Evolutionary conservation across 441 rosid genomes (phyloP), one percentile per base, ranked within the genome.

Genomic region (Adansonia gregorii): DNA sequence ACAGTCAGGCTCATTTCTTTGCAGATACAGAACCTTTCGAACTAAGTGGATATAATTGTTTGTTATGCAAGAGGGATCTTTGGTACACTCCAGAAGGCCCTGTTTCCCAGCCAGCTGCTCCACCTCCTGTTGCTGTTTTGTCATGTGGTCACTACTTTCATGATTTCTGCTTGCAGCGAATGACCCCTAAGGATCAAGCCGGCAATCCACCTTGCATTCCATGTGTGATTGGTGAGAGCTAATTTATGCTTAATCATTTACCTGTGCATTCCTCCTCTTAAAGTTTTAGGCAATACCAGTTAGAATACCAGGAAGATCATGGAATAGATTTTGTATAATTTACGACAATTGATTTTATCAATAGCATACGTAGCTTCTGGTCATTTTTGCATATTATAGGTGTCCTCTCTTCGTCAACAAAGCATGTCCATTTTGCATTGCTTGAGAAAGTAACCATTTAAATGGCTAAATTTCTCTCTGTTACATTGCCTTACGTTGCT

Each of bases 71-170:
- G 59, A 84, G 82, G 81, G 89, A 89, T 71, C 83, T 89, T 51
- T 75, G 86, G 6, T 86, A 67, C 63, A 12, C 65, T 7, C 84
- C 90, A 56, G 87, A 85, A 80, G 90, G 89, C 67, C 82, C 85
- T 15, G 73, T 84, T 48, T 7, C 55, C 0, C 76, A 55, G 73
- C 81, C 82, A 46, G 20, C 65, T 17, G 14, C 61, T 58, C 87
- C 78, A 31, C 81, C 79, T 2, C 27, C 78, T 24, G 73, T 74
- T 67, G 79, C 90, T 19, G 85, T 86, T 35, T 81, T 89, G 72
- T 75, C 89, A 20, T 87, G 92, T 39, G 86, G 82, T 39, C 90
- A 87, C 79, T 68, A 76, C 31, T 89, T 84, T 78, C 92, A 89
- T 52, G 80, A 56, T 56, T 51, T 69, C 71, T 89, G 92, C 83